Evolutionary conservation across 1,284 basidiomycete genomes (phyloP).

Genomic region (Leccinum ponderosum): DNA sequence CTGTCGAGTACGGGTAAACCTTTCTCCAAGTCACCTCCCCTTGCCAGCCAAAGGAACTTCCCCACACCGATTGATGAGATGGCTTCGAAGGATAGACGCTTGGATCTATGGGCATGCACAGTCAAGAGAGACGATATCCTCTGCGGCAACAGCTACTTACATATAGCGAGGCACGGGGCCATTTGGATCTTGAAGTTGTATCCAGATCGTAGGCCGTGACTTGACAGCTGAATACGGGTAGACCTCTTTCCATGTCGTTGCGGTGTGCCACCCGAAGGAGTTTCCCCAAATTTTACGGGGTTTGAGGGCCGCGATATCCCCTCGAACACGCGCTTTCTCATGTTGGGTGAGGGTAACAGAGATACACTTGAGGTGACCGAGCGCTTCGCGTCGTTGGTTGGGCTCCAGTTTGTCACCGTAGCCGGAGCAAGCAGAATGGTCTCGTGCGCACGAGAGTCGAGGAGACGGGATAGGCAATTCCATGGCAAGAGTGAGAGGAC

Average conservation of each 20-base stretch:
- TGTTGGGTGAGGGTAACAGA: conserved; percentile 34
- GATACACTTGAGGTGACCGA: conserved; percentile 9
- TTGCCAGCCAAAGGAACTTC: conserved; percentile 25
- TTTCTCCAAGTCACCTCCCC: conserved; percentile 15
- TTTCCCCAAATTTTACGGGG: conserved; percentile 39
- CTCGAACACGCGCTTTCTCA: conserved; percentile 41
- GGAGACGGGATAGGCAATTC: conserved; percentile 39
- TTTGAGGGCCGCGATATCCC: conserved; percentile 33
- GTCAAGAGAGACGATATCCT: conserved; percentile 4
- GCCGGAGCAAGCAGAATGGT: conserved; percentile 55
- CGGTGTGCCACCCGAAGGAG: conserved; percentile 28
- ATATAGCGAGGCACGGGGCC: conserved; percentile 25
- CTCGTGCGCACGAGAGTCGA: conserved; percentile 46
- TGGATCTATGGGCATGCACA: conserved; percentile 32
- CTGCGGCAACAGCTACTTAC: conserved; percentile 26
- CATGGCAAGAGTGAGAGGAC: conserved; percentile 48
- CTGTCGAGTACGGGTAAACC: conserved; percentile 19
- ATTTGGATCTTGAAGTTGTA: conserved; percentile 8
- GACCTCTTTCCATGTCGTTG: conserved; percentile 23
- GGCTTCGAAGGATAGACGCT: conserved; percentile 35
- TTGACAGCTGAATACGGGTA: conserved; percentile 20
- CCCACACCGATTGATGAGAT: conserved; percentile 10
- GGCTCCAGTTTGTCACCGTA: conserved; percentile 35
- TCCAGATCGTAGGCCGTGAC: conserved; percentile 2
- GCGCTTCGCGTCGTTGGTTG: conserved; percentile 19